Evolutionary conservation across 139 green algal species (phyloP).

Genomic region (Chlorella sp.): DNA sequence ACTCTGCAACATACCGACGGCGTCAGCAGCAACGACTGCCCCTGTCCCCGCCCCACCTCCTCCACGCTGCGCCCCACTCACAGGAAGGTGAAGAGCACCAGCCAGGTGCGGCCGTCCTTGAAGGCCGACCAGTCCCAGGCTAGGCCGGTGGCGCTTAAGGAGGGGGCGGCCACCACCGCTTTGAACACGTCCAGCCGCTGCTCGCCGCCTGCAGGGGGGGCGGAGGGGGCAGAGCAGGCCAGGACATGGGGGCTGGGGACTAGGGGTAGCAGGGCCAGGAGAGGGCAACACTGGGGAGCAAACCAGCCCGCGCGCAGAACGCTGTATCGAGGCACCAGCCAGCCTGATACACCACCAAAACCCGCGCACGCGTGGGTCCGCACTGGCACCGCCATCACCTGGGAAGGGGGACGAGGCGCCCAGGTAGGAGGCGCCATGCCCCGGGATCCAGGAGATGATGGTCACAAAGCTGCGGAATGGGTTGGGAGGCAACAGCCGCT

Average conservation of each 20-base stretch:
- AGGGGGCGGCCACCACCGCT: conserved; percentile 61
- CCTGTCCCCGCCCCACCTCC: not conserved
- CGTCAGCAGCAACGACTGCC: not conserved
- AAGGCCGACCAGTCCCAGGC: conserved; percentile 58
- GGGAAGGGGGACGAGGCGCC: conserved; percentile 50
- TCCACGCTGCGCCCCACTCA: too few species aligned
- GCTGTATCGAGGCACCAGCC: too few species aligned
- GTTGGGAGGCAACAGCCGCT: not conserved
- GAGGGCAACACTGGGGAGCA: not conserved
- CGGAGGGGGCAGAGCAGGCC: not conserved
- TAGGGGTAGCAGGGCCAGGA: not conserved
- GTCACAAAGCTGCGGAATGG: conserved; percentile 67
- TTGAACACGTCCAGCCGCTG: conserved; percentile 67
- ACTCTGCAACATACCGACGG: too few species aligned
- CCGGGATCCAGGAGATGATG: conserved; percentile 86
- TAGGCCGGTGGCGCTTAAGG: conserved; percentile 45
- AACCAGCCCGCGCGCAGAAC: too few species aligned
- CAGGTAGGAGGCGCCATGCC: conserved; percentile 68
- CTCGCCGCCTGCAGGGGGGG: conserved; percentile 36
- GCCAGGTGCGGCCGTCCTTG: conserved; percentile 58
- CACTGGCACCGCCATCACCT: conserved; percentile 8
- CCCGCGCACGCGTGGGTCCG: too few species aligned
- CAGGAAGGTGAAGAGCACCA: conserved; percentile 80
- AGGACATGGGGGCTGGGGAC: not conserved
- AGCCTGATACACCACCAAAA: too few species aligned